Conservation (phyloP, 345 rosid genomes). For the Eucalyptus marginata region DNA sequence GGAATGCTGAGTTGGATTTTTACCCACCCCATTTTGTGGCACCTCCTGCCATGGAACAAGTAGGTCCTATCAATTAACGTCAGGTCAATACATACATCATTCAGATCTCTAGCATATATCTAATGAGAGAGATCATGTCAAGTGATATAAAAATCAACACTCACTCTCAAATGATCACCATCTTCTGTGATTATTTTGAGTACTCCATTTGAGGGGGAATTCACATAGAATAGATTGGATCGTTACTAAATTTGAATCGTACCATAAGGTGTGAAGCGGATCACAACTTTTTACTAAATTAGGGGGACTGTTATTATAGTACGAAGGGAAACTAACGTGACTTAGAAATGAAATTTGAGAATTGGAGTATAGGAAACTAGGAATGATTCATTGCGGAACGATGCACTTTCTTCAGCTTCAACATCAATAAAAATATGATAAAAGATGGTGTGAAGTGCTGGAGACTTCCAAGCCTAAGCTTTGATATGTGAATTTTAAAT, state of each 20-base stretch:
- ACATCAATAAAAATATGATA: neutral
- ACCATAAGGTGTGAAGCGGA: rapidly evolving
- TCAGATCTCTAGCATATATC: neutral
- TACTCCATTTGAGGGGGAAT: neutral
- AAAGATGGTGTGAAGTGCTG: neutral
- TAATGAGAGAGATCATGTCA: rapidly evolving
- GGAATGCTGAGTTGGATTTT: neutral
- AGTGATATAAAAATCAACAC: neutral
- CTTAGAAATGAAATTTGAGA: neutral
- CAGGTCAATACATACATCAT: neutral
- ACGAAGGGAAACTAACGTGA: neutral
- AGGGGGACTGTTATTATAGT: neutral
- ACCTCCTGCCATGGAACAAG: neutral
- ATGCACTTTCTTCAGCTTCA: neutral
- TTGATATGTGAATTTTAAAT: neutral
- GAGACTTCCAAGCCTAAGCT: neutral
- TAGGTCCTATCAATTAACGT: neutral
- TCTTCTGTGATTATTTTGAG: neutral
- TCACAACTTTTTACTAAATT: neutral
- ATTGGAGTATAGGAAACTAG: neutral
- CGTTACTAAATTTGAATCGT: neutral
- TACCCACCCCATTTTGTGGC: neutral
- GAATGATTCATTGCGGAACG: neutral
- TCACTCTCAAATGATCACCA: neutral
- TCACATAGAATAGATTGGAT: rapidly evolving